Evolutionary conservation across 345 rosid species (phyloP).

Genomic region (Zanthoxylum bungeanum): DNA sequence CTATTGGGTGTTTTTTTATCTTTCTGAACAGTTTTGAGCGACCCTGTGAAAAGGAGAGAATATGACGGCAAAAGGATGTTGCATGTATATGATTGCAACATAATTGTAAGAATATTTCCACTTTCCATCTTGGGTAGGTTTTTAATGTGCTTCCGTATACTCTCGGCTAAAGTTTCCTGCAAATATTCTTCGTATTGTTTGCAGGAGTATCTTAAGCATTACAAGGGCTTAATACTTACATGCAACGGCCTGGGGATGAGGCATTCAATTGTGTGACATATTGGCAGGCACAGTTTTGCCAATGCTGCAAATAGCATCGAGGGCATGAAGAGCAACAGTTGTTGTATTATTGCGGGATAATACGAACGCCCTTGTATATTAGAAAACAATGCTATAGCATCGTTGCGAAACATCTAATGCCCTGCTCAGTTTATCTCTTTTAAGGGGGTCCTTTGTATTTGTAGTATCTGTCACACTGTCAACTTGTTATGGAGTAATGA

Average conservation of each 20-base stretch:
- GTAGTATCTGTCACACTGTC: background rate
- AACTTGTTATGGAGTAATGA: background rate
- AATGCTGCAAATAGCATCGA: background rate
- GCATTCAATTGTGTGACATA: constrained; percentile 40
- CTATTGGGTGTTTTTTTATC: constrained; percentile 2
- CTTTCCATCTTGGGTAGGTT: background rate
- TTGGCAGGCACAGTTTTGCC: background rate
- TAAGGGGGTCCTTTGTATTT: background rate
- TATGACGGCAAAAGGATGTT: constrained; percentile 68
- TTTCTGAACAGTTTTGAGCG: constrained; percentile 60
- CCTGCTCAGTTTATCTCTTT: background rate
- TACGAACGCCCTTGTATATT: constrained; percentile 3
- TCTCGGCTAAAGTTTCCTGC: background rate
- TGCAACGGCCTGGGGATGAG: constrained; percentile 91
- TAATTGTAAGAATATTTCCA: constrained; percentile 34
- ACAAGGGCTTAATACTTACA: constrained; percentile 90
- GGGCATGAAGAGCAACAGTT: background rate
- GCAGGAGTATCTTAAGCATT: constrained; percentile 80
- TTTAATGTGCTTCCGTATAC: background rate
- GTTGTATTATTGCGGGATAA: background rate
- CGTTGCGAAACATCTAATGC: constrained; percentile 10
- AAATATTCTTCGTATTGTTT: constrained; percentile 16
- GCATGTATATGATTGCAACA: constrained; percentile 51
- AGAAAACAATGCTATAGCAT: background rate
- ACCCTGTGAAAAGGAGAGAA: constrained; percentile 69